phyloP scores from a whole-genome alignment of 1,284 basidiomycete genomes.

The Cryptococcus neoformans region DNA sequence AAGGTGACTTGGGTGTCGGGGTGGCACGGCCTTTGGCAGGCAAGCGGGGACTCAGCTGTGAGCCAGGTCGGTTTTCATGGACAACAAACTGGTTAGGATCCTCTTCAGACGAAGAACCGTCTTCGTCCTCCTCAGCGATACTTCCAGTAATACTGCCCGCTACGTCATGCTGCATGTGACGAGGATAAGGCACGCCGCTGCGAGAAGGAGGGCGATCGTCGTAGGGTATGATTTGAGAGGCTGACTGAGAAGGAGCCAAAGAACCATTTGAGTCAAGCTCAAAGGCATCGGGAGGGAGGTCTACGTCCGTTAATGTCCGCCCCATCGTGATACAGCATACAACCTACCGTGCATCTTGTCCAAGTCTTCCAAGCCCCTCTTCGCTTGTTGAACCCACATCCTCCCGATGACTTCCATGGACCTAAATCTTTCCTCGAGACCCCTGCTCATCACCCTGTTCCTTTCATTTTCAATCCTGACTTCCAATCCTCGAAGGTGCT shows the following conservation, averaged over 20 bases:
- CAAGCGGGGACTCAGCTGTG: slow-evolving; percentile 7
- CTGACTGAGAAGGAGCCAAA: slow-evolving; percentile 49
- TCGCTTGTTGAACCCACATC: slow-evolving; percentile 49
- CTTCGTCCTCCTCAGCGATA: slow-evolving; percentile 48
- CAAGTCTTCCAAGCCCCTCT: slow-evolving; percentile 44
- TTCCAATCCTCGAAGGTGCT: slow-evolving; percentile 46
- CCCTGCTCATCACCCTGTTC: slow-evolving; percentile 49
- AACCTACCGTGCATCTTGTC: slow-evolving; percentile 37
- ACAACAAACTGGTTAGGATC: slow-evolving; percentile 31
- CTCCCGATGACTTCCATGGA: slow-evolving; percentile 48
- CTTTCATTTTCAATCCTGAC: slow-evolving; percentile 47
- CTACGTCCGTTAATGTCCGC: slow-evolving; percentile 7
- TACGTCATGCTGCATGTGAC: slow-evolving; percentile 11
- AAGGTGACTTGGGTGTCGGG: slow-evolving; percentile 21
- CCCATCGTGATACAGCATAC: background rate
- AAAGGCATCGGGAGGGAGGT: slow-evolving; percentile 38
- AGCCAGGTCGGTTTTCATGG: slow-evolving; percentile 40
- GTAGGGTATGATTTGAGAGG: slow-evolving; percentile 43
- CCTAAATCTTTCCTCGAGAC: slow-evolving; percentile 47
- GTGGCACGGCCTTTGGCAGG: slow-evolving; percentile 2
- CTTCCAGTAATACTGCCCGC: slow-evolving; percentile 41
- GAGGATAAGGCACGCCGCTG: slow-evolving; percentile 17
- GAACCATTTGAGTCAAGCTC: slow-evolving; percentile 51
- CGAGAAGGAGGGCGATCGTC: slow-evolving; percentile 22
- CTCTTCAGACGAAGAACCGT: slow-evolving; percentile 41